These are phyloP conservation scores for Rachicladosporium sp. DNA, from an alignment of 2,329 filamentous ascomycete genomes.

Conservation along the genomic window DNA sequence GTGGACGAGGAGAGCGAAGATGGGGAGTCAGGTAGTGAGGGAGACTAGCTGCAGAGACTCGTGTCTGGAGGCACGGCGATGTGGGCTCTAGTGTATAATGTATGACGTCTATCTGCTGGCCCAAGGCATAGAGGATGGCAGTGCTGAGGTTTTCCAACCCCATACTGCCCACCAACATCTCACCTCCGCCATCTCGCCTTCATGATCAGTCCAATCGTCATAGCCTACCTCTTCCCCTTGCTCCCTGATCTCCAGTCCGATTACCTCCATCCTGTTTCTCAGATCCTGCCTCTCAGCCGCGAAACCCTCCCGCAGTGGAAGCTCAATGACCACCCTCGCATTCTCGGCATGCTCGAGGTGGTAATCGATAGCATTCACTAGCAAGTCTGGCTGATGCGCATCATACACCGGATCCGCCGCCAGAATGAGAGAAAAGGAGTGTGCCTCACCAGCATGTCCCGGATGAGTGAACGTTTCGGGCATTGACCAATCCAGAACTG, in stretches of 20 bases:
- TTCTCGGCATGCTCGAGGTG: conserved; percentile 48
- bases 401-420: conserved; percentile 84
- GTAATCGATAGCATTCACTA: conserved; percentile 56
- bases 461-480: conserved; percentile 27
- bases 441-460: conserved; percentile 4
- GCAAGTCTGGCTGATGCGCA: conserved; percentile 62
- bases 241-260: conserved; percentile 42
- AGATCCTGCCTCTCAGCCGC: conserved; percentile 54
- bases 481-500: conserved; percentile 60
- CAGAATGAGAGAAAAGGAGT: conserved; percentile 51
- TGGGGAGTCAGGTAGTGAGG: conserved; percentile 6
- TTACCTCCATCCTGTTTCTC: conserved; percentile 44
- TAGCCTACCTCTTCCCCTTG: conserved; percentile 53
- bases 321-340: conserved; percentile 63
- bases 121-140: background rate
- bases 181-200: conserved; percentile 35
- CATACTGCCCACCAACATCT: conserved; percentile 60
- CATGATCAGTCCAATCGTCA: conserved; percentile 59
- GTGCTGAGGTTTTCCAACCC: conserved; percentile 14
- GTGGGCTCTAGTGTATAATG: too few relatives aligned
- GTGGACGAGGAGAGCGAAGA: conserved; percentile 23
- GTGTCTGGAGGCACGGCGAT: too few relatives aligned
- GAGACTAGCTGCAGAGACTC: too few relatives aligned
- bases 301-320: conserved; percentile 64
- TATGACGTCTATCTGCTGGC: too few relatives aligned